Evolutionary conservation across 768 basidiomycete genomes (phyloP).

Genomic region (Porpolomopsis calyptriformis): DNA sequence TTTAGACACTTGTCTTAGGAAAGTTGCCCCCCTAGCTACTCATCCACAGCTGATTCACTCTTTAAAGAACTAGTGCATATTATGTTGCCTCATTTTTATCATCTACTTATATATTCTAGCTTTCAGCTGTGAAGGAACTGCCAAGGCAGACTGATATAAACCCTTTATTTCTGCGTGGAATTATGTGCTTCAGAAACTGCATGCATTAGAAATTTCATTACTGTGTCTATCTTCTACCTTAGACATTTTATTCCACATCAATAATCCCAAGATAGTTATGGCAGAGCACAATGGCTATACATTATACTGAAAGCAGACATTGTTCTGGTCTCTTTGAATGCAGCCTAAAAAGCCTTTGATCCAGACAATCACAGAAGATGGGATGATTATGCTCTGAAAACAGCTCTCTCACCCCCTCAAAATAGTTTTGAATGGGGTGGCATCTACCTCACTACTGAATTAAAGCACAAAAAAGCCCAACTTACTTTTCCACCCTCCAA

Average conservation of each 20-base stretch:
- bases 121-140: slow-evolving; percentile 1
- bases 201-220: neutral
- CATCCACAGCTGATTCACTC: neutral
- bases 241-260: neutral
- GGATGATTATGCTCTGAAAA: neutral
- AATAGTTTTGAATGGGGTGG: neutral
- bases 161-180: slow-evolving; percentile 1
- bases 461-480: neutral
- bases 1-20: neutral
- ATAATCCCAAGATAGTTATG: slow-evolving; percentile 1
- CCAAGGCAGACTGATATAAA: neutral
- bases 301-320: neutral
- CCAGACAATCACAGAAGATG: slow-evolving; percentile 1
- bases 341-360: neutral
- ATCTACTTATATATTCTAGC: neutral
- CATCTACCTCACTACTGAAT: neutral
- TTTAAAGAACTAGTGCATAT: slow-evolving; percentile 1
- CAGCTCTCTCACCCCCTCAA: neutral
- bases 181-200: neutral
- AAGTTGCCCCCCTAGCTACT: neutral
- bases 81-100: neutral
- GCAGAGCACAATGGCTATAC: neutral
- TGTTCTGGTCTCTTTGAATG: neutral
- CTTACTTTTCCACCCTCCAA: neutral
- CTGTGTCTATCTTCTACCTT: neutral